phyloP scores from a whole-genome alignment of 2,329 filamentous ascomycete genomes.

The Exserohilum rostratum region DNA sequence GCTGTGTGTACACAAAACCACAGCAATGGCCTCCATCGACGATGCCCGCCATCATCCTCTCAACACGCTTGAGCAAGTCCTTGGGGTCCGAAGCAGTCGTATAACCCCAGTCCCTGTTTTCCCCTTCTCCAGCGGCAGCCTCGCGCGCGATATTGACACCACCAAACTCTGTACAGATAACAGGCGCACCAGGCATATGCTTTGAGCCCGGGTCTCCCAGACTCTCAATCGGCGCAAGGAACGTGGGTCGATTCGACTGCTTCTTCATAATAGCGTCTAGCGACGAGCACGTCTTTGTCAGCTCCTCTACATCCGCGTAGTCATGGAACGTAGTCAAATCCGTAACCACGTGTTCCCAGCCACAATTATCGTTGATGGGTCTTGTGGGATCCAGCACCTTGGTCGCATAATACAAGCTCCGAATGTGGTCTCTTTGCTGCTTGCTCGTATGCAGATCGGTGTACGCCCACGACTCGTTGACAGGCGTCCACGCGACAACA shows the following conservation, averaged over 20 bases:
- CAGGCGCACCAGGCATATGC: conserved; percentile 62
- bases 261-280: conserved; percentile 61
- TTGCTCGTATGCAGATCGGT: conserved; percentile 61
- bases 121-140: conserved; percentile 37
- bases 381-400: conserved; percentile 69
- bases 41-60: conserved; percentile 64
- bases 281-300: conserved; percentile 61
- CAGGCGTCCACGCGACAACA: conserved; percentile 70
- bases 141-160: conserved; percentile 68
- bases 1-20: conserved; percentile 70
- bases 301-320: conserved; percentile 64
- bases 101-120: conserved; percentile 66
- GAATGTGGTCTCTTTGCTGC: conserved; percentile 68
- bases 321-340: conserved; percentile 73
- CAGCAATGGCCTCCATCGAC: conserved; percentile 63
- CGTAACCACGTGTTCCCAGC: conserved; percentile 71
- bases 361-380: conserved; percentile 73
- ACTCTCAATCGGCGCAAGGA: conserved; percentile 55
- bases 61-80: conserved; percentile 64
- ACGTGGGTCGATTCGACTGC: conserved; percentile 62
- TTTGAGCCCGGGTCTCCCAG: conserved; percentile 49
- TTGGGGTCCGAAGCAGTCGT: conserved; percentile 67
- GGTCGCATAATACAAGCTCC: conserved; percentile 67
- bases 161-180: conserved; percentile 72
- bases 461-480: conserved; percentile 71